Base-by-base conservation (phyloP, 78 protist genomes). In the Monosiga brevicollis region DNA sequence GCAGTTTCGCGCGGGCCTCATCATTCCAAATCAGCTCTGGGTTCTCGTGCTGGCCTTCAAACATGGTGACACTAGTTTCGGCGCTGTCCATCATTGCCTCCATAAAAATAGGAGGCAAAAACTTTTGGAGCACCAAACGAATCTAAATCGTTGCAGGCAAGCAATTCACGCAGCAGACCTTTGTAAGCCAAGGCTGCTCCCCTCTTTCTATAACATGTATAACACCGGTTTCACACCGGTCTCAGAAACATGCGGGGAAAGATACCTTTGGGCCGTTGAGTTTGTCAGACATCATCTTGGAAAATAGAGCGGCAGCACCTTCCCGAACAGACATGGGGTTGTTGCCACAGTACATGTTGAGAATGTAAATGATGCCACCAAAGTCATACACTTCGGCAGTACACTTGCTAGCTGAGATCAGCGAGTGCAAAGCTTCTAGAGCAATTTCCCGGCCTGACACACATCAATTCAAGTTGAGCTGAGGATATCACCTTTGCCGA, bases 41-140 rank as follows among this genome's bases (percentile, higher is more conserved):
- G 73, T 83, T 88, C 38, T 88, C 91, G 11, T 82, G 84, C 32
- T 32, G 0, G 25, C 86, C 40, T 26, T 84, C 94, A 34, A 83
- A 91, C 80, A 87, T 87, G 85, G 75, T 42, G 25, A 88, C 89
- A 1, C 87, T 75, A 35, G 84, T 76, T 73, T 87, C 87, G 25
- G 92, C 86, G 42, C 87, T 85, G 39, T 92, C 92, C 3, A 73
- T 37, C 93, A 93, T 86, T 1, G 94, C 86, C 9, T 87, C 91
- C 23, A 90, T 42, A 86, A 93, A 93, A 32, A 89, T 89, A 15
- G 88, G 83, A 72, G 94, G 95, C 35, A 90, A 40, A 55, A 93
- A 75, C 76, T 83, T 80, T 34, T 49, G 26, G 40, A 90, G 54
- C 23, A 81, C 2, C 3, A 90, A 23, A 6, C 22, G 6, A 29